phyloP scores from a whole-genome alignment of 148 eudicot species.

The Chenopodium album region DNA sequence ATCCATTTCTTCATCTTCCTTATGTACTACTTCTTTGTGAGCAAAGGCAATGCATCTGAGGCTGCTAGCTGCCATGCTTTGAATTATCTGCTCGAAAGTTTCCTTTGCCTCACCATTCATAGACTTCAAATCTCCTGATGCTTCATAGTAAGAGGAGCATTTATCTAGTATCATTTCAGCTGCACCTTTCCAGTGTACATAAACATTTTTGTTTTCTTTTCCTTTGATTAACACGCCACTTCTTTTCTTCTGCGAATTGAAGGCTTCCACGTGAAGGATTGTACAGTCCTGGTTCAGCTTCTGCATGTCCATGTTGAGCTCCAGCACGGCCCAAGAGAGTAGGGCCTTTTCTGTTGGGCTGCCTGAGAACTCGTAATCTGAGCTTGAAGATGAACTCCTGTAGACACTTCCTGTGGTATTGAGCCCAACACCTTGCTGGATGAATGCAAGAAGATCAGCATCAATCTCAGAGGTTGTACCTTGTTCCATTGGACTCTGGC shows the following conservation, averaged over 20 bases:
- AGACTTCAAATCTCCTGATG: slow-evolving; percentile 8
- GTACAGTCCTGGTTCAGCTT: neutral
- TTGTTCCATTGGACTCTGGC: slow-evolving; percentile 8
- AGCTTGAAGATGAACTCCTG: neutral
- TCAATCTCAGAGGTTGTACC: slow-evolving; percentile 3
- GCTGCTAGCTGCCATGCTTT: slow-evolving; percentile 30
- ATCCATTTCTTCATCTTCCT: neutral
- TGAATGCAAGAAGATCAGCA: slow-evolving; percentile 2
- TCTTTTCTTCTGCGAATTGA: slow-evolving; percentile 30
- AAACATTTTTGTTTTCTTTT: neutral
- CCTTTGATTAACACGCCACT: slow-evolving; percentile 22
- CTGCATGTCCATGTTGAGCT: slow-evolving; percentile 24
- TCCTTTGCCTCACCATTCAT: slow-evolving; percentile 7
- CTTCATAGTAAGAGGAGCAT: slow-evolving; percentile 22
- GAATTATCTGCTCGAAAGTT: slow-evolving; percentile 22
- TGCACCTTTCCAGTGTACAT: slow-evolving; percentile 31
- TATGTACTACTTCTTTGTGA: slow-evolving; percentile 12
- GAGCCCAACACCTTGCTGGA: slow-evolving; percentile 30
- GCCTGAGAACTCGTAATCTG: slow-evolving; percentile 27
- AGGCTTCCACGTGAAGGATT: slow-evolving; percentile 24
- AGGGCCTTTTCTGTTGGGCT: slow-evolving; percentile 31
- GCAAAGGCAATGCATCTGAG: slow-evolving; percentile 29
- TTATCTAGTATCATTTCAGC: slow-evolving; percentile 25
- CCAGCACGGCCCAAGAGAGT: slow-evolving; percentile 26
- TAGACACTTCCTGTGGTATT: slow-evolving; percentile 38